phyloP scores from a whole-genome alignment of 345 rosid genomes.

The Eucalyptus rudis region DNA sequence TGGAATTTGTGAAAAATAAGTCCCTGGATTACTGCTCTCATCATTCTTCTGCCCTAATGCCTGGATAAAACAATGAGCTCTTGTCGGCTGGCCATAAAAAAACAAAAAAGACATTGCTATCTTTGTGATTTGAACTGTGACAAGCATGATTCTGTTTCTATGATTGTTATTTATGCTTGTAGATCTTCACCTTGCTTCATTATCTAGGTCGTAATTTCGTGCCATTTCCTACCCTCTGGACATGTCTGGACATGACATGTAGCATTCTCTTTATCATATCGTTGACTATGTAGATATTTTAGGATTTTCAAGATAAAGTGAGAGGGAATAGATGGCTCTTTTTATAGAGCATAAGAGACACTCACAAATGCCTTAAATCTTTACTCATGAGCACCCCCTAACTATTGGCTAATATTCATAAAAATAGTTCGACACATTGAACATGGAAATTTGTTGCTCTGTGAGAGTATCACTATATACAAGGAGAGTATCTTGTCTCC shows the following conservation, averaged over 20 bases:
- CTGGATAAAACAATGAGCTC: not conserved
- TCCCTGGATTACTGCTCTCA: not conserved
- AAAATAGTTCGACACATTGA: not conserved
- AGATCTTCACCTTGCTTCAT: not conserved
- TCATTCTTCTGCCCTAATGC: not conserved
- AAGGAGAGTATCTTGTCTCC: not conserved
- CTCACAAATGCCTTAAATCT: not conserved
- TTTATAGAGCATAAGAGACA: not conserved
- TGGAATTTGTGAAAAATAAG: not conserved
- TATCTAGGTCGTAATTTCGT: not conserved
- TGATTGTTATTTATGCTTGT: not conserved
- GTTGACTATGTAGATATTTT: no score
- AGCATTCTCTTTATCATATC: not conserved
- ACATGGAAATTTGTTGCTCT: not conserved
- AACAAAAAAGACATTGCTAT: not conserved
- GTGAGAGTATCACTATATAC: not conserved
- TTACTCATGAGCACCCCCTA: not conserved
- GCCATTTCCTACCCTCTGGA: not conserved
- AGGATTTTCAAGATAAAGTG: not conserved
- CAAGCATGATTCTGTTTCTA: not conserved
- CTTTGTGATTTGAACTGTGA: not conserved
- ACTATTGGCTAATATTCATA: not conserved
- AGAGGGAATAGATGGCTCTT: not conserved
- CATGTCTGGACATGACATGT: not conserved
- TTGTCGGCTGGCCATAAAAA: not conserved